Percentiles rank a stretch among this genome's conserved stretches.
Conservation (phyloP, 495 filamentous ascomycete genomes). For the Haplographium delicatum region DNA sequence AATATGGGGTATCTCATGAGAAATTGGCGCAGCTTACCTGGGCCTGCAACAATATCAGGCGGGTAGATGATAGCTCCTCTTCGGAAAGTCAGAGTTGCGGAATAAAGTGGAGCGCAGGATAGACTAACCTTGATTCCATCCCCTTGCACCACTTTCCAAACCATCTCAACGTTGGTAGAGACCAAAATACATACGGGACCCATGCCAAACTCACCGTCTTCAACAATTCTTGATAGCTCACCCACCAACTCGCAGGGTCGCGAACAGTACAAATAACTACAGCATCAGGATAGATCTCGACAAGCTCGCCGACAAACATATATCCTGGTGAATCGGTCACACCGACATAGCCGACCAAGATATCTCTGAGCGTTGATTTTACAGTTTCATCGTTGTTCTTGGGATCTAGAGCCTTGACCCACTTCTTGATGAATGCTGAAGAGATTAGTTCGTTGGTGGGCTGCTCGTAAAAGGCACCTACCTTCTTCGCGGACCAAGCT, state of each 20-base stretch:
- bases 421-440: slow-evolving; percentile 25
- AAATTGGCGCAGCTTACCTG: no score
- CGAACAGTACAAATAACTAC: slow-evolving; percentile 31
- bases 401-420: slow-evolving; percentile 26
- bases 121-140: background rate
- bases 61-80: no score
- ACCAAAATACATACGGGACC: background rate
- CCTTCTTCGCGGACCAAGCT: slow-evolving; percentile 27
- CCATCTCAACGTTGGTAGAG: slow-evolving; percentile 25
- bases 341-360: slow-evolving; percentile 31
- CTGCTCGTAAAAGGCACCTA: slow-evolving; percentile 2
- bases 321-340: slow-evolving; percentile 27
- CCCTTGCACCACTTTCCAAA: slow-evolving; percentile 4
- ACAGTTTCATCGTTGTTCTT: slow-evolving; percentile 22
- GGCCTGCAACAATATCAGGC: no score
- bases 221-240: slow-evolving; percentile 28
- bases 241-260: slow-evolving; percentile 28
- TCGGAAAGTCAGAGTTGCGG: no score
- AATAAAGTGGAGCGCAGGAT: no score
- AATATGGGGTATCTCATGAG: no score
- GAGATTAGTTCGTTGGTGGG: background rate
- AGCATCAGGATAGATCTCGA: slow-evolving; percentile 35
- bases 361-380: slow-evolving; percentile 19
- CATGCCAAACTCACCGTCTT: background rate
- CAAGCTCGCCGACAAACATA: slow-evolving; percentile 30